A percentile compares a stretch with the other conserved stretches of the same genome.
phyloP scores from a whole-genome alignment of 495 filamentous ascomycete genomes.

The Letharia lupina region DNA sequence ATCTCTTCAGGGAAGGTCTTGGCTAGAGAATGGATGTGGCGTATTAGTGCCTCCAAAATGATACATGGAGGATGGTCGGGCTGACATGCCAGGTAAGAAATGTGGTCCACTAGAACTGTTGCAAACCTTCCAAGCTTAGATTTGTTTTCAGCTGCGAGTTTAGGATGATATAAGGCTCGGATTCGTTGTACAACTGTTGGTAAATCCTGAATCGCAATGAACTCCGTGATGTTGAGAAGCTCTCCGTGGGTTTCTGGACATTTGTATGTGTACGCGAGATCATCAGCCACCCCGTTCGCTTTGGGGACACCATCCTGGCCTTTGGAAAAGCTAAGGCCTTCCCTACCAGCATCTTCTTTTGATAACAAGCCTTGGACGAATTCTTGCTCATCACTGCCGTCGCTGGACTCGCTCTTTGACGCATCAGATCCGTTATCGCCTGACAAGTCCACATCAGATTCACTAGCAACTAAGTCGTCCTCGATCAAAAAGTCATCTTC shows the following conservation, averaged over 20 bases:
- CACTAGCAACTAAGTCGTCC: slow-evolving; percentile 69
- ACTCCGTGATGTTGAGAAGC: slow-evolving; percentile 55
- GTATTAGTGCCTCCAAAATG: slow-evolving; percentile 58
- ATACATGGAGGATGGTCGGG: slow-evolving; percentile 44
- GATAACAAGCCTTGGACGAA: slow-evolving; percentile 57
- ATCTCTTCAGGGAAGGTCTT: slow-evolving; percentile 73
- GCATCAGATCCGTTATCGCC: slow-evolving; percentile 44
- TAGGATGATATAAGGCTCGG: slow-evolving; percentile 80
- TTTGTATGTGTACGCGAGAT: slow-evolving; percentile 69
- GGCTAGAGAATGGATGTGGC: slow-evolving; percentile 79
- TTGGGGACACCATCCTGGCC: slow-evolving; percentile 12
- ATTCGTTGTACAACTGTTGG: slow-evolving; percentile 82
- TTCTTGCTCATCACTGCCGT: slow-evolving; percentile 46
- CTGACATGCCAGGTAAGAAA: slow-evolving; percentile 56
- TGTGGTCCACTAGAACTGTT: slow-evolving; percentile 65
- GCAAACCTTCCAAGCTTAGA: slow-evolving; percentile 68
- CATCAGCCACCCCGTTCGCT: slow-evolving; percentile 35
- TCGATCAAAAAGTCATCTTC: slow-evolving; percentile 91
- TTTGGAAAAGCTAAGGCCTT: slow-evolving; percentile 31
- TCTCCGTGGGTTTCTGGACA: slow-evolving; percentile 73
- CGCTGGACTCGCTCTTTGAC: slow-evolving; percentile 44
- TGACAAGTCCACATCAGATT: slow-evolving; percentile 46
- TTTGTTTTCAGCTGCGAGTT: slow-evolving; percentile 76
- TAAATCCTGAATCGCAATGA: slow-evolving; percentile 51
- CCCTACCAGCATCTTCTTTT: slow-evolving; percentile 39